Base-by-base conservation (phyloP, 2,329 filamentous ascomycete species). In the Phialophora tarda region DNA sequence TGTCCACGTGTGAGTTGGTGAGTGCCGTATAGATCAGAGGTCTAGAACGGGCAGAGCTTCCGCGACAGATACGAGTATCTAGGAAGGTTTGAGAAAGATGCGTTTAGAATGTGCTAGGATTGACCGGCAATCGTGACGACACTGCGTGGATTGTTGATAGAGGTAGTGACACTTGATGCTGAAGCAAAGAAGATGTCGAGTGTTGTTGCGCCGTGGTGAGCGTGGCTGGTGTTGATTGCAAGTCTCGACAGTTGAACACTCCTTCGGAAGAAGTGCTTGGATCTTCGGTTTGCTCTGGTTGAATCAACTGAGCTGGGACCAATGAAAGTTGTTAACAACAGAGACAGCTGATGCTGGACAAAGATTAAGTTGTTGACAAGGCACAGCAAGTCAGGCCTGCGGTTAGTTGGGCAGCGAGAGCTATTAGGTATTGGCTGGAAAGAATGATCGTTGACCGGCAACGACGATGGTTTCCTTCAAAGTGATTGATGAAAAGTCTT, bases 81-180 rank as follows among this genome's bases (percentile, higher is more conserved):
- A 54, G 63, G 68, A 66, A 65, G 65, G 62, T 64, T 70, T 68
- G 62, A 64, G 65, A 68, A 70, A 70, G 68, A 53, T 70, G 68
- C 62, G 41, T 34, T 65, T 57, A 62, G 54, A 54, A 44, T 58
- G 61, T 63, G 64, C 41, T 34, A 23, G 53, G 70, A 72, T 69
- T 71, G 71, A 69, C 71, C 71, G 54, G 71, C 71, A 72, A 69
- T 71, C 70, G 44, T 59, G 55, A 60, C 60, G 53, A 64, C 61
- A 64, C 62, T 63, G 32, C 24, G 65, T 62, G 53, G 62, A 55
- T 51, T 24, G 67, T 62, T 64, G 62, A 60, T 58, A n/a, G 47
- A 57, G 58, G 53, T 54, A 41, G 38, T 62, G 61, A 44, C 32
- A 38, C 57, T 63, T 63, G 58, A 64, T 59, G 57, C 56, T 64